phyloP scores from a whole-genome alignment of 768 basidiomycete genomes.

The Suillus subaureus region DNA sequence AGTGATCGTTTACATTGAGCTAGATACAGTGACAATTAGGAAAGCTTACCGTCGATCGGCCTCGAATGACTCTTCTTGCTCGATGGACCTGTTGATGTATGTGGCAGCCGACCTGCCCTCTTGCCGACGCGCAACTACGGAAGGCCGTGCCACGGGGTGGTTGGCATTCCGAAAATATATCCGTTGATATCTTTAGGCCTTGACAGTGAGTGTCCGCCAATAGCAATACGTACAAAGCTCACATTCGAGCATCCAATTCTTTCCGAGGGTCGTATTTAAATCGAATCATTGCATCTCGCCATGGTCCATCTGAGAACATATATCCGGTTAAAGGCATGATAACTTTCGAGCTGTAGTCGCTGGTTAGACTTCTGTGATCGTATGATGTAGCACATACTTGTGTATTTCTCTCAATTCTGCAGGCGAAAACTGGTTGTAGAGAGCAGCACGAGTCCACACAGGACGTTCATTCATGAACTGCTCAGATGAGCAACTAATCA shows the following conservation, averaged over 20 bases:
- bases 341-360: constrained; percentile 65
- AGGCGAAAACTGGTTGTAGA: constrained; percentile 79
- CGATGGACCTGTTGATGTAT: constrained; percentile 32
- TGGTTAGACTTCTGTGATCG: background rate
- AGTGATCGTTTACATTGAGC: constrained; percentile 1
- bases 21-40: background rate
- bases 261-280: constrained; percentile 90
- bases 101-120: constrained; percentile 39
- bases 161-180: constrained; percentile 89
- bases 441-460: constrained; percentile 85
- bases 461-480: constrained; percentile 78
- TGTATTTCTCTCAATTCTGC: constrained; percentile 70
- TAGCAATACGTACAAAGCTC: constrained; percentile 29
- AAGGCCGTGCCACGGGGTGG: constrained; percentile 76
- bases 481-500: constrained; percentile 10
- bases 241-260: constrained; percentile 77
- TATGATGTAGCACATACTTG: constrained; percentile 54
- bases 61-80: constrained; percentile 35
- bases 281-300: constrained; percentile 84
- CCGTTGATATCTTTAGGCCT: constrained; percentile 77
- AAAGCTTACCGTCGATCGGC: constrained; percentile 33
- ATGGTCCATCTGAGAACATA: constrained; percentile 92
- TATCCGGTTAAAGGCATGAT: constrained; percentile 83
- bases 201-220: background rate
- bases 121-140: constrained; percentile 67